phyloP scores from a whole-genome alignment of 2,329 filamentous ascomycete species.

The Epichloe brachyelytri region DNA sequence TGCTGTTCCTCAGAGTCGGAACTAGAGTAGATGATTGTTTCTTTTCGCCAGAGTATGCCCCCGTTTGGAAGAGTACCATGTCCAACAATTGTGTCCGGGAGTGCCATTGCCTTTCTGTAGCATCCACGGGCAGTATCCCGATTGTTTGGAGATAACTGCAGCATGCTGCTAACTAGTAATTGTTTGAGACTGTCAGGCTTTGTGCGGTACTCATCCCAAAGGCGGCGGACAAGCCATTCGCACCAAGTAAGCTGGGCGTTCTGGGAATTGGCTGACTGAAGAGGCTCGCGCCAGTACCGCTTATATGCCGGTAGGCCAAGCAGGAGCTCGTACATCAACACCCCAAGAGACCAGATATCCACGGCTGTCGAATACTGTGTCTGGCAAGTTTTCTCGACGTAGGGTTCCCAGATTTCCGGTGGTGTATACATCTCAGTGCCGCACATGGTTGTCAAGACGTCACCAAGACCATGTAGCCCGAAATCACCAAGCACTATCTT shows the following conservation, averaged over 20 bases:
- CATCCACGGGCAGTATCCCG: conserved; percentile 1
- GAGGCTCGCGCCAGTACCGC: not conserved
- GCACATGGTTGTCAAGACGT: conserved; percentile 38
- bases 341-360: conserved; percentile 84
- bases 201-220: too few species aligned
- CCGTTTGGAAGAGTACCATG: too few species aligned
- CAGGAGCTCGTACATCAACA: conserved; percentile 39
- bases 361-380: conserved; percentile 65
- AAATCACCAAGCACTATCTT: not conserved
- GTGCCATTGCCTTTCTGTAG: not conserved
- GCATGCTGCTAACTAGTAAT: conserved; percentile 3
- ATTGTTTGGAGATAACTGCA: not conserved
- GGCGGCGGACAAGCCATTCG: conserved; percentile 1
- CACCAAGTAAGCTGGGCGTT: not conserved
- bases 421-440: conserved; percentile 30
- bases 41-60: not conserved
- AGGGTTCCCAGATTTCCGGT: not conserved
- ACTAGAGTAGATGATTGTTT: too few species aligned
- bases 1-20: too few species aligned
- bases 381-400: not conserved
- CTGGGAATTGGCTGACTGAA: not conserved
- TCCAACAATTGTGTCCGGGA: conserved; percentile 1
- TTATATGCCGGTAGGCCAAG: not conserved
- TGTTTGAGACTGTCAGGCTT: not conserved
- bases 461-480: conserved; percentile 29